Conservation (phyloP, 2,329 filamentous ascomycete genomes). For the Bipolaris zeicola region DNA sequence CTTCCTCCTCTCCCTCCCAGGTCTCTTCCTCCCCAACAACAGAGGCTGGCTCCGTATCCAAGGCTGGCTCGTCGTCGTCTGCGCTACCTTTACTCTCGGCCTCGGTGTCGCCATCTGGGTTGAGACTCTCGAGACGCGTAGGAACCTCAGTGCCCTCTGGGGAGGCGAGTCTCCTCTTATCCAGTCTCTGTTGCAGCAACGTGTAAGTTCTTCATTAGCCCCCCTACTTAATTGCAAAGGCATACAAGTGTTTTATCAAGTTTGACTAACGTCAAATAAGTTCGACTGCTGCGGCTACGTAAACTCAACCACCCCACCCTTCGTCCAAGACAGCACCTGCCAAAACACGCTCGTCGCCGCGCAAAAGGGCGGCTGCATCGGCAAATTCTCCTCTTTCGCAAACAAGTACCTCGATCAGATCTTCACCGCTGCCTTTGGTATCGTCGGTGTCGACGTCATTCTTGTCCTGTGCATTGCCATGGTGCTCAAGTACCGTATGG, state of each 20-base stretch:
- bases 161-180: slow-evolving; percentile 59
- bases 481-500: slow-evolving; percentile 79
- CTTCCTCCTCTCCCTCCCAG: slow-evolving; percentile 72
- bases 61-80: slow-evolving; percentile 69
- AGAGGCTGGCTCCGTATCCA: slow-evolving; percentile 73
- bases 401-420: slow-evolving; percentile 75
- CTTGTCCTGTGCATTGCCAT: slow-evolving; percentile 74
- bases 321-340: slow-evolving; percentile 71
- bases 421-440: slow-evolving; percentile 79
- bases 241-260: too few species aligned
- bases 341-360: slow-evolving; percentile 72
- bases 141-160: slow-evolving; percentile 67
- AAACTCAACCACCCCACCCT: slow-evolving; percentile 73
- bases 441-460: slow-evolving; percentile 72
- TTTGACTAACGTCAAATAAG: slow-evolving; percentile 47
- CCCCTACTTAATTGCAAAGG: too few species aligned
- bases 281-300: slow-evolving; percentile 82
- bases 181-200: slow-evolving; percentile 73
- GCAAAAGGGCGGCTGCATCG: slow-evolving; percentile 71
- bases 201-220: slow-evolving; percentile 55
- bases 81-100: slow-evolving; percentile 67
- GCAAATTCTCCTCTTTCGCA: slow-evolving; percentile 69
- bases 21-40: slow-evolving; percentile 68
- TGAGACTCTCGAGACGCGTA: slow-evolving; percentile 70
- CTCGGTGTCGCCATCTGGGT: slow-evolving; percentile 69